phyloP scores from a whole-genome alignment of 2,329 filamentous ascomycete genomes.

The Cytospora mali region DNA sequence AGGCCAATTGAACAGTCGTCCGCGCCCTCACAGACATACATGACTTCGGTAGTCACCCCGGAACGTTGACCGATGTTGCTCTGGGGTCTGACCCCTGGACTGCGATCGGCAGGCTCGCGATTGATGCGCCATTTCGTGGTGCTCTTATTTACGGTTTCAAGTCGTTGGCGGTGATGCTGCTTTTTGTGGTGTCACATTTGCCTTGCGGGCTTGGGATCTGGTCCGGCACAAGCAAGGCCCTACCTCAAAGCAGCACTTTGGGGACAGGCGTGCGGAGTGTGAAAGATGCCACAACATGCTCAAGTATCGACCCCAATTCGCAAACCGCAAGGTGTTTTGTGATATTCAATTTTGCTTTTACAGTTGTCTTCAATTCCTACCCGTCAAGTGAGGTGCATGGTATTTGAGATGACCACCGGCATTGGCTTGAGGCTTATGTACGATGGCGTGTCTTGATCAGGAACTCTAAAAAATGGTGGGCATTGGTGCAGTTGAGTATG shows the following conservation, averaged over 20 bases:
- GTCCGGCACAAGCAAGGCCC: neutral
- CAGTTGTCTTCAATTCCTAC: neutral
- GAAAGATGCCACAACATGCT: neutral
- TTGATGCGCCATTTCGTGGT: neutral
- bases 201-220: neutral
- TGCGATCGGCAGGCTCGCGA: neutral
- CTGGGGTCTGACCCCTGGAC: neutral
- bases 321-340: neutral
- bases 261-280: neutral
- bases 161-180: neutral
- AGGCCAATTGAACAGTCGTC: neutral
- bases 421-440: neutral
- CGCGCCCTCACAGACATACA: neutral
- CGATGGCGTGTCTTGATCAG: neutral
- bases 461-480: neutral
- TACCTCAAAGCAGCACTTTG: conserved; percentile 3
- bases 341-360: neutral
- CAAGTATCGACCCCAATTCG: neutral
- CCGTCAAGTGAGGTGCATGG: neutral
- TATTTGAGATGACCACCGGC: neutral
- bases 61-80: neutral
- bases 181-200: conserved; percentile 1
- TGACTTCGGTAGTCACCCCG: conserved; percentile 2
- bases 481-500: neutral
- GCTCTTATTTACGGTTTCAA: neutral